Percentiles rank a stretch among this genome's conserved stretches.
These are phyloP conservation scores for Scytalidium sp. DNA, from an alignment of 2,329 filamentous ascomycete genomes.

Conservation along the genomic window DNA sequence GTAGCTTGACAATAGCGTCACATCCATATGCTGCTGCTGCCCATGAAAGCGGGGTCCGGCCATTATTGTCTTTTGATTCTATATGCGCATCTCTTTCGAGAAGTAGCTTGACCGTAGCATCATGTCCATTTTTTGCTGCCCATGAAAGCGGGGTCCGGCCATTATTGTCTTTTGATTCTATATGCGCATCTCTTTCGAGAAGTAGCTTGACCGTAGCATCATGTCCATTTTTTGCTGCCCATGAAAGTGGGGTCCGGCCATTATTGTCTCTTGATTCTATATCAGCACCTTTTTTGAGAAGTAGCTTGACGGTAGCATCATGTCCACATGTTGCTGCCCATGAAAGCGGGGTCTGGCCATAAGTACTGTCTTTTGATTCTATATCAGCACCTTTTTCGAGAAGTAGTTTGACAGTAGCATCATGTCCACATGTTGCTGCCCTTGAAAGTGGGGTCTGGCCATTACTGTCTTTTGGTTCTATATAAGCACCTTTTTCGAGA, in stretches of 20 bases:
- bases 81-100: conserved; percentile 14
- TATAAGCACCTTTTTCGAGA: conserved; percentile 12
- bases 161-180: not conserved
- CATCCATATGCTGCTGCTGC: conserved; percentile 7
- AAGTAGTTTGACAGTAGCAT: conserved; percentile 19
- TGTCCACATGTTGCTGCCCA: conserved; percentile 14
- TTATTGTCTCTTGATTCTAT: conserved; percentile 12
- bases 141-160: conserved; percentile 6
- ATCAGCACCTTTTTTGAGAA: conserved; percentile 17
- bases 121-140: conserved; percentile 17
- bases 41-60: conserved; percentile 4
- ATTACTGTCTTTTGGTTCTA: conserved; percentile 1
- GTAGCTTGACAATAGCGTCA: conserved; percentile 8
- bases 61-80: conserved; percentile 8
- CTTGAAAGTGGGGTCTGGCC: conserved; percentile 9
- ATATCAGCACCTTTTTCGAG: no score
- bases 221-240: not conserved
- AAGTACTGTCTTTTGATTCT: conserved; percentile 2
- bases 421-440: conserved; percentile 16
- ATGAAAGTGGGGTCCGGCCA: conserved; percentile 4
- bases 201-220: conserved; percentile 9
- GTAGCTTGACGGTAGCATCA: conserved; percentile 18
- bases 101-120: conserved; percentile 19
- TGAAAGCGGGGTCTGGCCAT: conserved; percentile 8
- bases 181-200: conserved; percentile 2